Evolutionary conservation across 108 stramenopile genomes (phyloP).

Genomic region (Schizochytrium sp.): DNA sequence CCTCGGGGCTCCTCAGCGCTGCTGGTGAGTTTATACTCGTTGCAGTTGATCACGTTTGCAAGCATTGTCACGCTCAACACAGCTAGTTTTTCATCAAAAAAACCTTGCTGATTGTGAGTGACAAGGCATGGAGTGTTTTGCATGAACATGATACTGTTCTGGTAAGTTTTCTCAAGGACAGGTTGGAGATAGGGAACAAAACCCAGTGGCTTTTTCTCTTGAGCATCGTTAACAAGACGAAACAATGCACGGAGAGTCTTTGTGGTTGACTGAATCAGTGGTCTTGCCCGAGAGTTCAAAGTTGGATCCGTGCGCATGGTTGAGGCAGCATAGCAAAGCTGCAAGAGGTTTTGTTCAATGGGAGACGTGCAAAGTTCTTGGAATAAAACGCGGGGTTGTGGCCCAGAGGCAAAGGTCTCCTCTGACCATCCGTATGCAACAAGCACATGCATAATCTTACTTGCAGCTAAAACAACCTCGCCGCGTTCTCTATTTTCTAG

Average conservation of each 20-base stretch:
- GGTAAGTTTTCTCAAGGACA: conserved; percentile 17
- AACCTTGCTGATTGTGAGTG: not conserved
- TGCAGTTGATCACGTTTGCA: conserved; percentile 24
- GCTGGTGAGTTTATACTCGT: conserved; percentile 34
- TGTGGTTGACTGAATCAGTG: not conserved
- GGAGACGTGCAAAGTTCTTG: conserved; percentile 41
- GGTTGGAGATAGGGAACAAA: not conserved
- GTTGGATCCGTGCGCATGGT: not conserved
- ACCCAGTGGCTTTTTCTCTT: conserved; percentile 34
- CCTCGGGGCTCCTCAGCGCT: not conserved
- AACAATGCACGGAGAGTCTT: not conserved
- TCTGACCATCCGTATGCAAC: conserved; percentile 23
- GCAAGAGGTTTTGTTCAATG: not conserved
- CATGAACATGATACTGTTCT: conserved; percentile 41
- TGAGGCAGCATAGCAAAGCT: not conserved
- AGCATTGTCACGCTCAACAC: conserved; percentile 6
- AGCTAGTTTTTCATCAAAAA: conserved; percentile 44
- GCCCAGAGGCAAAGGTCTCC: conserved; percentile 27
- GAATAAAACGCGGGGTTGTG: not conserved
- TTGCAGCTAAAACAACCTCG: conserved; percentile 46
- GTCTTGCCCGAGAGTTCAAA: not conserved
- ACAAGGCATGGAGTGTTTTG: conserved; percentile 3
- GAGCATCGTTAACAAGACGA: not conserved
- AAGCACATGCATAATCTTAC: not conserved
- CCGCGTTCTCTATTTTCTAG: conserved; percentile 3